Base-by-base conservation (phyloP, 1,139 yeast species). In the Zygosaccharomyces sapae region DNA sequence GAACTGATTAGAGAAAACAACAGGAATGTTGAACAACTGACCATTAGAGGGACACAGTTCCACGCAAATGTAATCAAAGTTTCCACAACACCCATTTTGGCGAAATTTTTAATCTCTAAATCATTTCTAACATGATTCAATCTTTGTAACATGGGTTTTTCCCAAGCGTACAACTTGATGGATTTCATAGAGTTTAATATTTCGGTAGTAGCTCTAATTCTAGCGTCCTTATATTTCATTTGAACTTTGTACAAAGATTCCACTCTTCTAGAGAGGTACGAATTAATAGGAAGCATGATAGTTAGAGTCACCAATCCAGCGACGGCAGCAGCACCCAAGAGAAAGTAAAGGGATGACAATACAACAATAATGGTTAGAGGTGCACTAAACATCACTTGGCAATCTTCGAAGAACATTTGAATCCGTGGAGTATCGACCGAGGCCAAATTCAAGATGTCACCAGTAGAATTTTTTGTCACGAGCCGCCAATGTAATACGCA, bases 141-240 rank as follows among this genome's bases (percentile, higher is more conserved):
- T 37, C 78, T 75, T 9, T 71, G 68, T 33, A 80, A 61, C 76
- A 83, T 77, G 13, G 90, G 83, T 16, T 67, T 67, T 60, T 85
- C 94, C 88, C 90, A 84, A 0, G 87, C 82, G 55, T 84, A 84
- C 16, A 85, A 69, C 62, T 85, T 85, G 52, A 85, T 75, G 47
- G 85, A 77, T 58, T 83, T 84, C 51, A 84, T 80, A 45, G 82
- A 76, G 35, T 79, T 73, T 49, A 84, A 62, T 9, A 84, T 74
- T 57, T 83, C 90, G 22, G 80, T 74, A 9, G 83, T 80, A 29
- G 74, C 64, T 27, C 73, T 70, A 9, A 83, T 80, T 62, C 87
- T 70, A 29, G 67, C 65, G 58, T 85, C 92, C 56, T 83, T 85
- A 52, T 75, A 73, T 46, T 71, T 72, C 95, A 86, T 85, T 61